These are phyloP conservation scores for Venturia nashicola DNA, from an alignment of 2,329 filamentous ascomycete species.

Conservation along the genomic window DNA sequence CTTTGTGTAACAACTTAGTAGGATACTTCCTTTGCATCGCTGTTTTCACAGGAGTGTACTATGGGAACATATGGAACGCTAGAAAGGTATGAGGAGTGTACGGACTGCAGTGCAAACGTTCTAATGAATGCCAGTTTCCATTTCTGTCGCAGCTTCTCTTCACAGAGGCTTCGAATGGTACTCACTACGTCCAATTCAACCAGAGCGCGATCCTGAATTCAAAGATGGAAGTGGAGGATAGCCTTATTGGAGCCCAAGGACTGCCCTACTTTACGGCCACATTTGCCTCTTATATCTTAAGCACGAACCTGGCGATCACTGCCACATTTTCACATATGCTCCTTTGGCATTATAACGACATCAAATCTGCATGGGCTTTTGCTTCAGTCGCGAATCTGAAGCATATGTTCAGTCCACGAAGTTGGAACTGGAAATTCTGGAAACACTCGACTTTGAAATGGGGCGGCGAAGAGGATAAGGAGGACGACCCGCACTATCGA, in stretches of 20 bases:
- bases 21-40: slow-evolving; percentile 14
- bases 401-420: slow-evolving; percentile 10
- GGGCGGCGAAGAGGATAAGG: slow-evolving; percentile 13
- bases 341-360: slow-evolving; percentile 17
- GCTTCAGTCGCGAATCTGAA: slow-evolving; percentile 14
- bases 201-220: slow-evolving; percentile 11
- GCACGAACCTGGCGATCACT: slow-evolving; percentile 11
- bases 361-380: slow-evolving; percentile 25
- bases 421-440: slow-evolving; percentile 17
- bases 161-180: slow-evolving; percentile 8
- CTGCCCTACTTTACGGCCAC: slow-evolving; percentile 11
- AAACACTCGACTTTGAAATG: slow-evolving; percentile 12
- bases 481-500: slow-evolving; percentile 21
- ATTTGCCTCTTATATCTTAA: slow-evolving; percentile 9
- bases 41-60: slow-evolving; percentile 10
- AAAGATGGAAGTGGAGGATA: slow-evolving; percentile 7
- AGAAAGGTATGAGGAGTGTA: neutral
- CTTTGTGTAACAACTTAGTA: slow-evolving; percentile 8
- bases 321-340: slow-evolving; percentile 11
- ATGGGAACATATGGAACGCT: slow-evolving; percentile 6
- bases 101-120: neutral
- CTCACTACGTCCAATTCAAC: slow-evolving; percentile 11
- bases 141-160: slow-evolving; percentile 13
- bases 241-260: slow-evolving; percentile 8
- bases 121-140: slow-evolving; percentile 8